Conservation (phyloP, 345 rosid species). For the Abelmoschus esculentus region DNA sequence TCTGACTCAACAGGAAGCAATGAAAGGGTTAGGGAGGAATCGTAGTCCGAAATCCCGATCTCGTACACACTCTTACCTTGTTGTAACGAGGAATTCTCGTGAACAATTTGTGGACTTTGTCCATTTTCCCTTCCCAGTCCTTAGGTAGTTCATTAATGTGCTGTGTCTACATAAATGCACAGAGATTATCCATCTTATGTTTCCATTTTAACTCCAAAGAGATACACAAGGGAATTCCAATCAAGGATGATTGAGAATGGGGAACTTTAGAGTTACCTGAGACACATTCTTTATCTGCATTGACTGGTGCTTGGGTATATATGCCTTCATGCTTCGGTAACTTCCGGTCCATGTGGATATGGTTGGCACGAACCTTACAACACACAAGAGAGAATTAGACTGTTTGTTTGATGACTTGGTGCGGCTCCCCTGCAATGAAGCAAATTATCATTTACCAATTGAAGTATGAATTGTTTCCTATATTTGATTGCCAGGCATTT, state of each 20-base stretch:
- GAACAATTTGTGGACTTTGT: slow-evolving; percentile 49
- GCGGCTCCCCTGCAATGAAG: slow-evolving; percentile 37
- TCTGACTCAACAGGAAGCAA: slow-evolving; percentile 24
- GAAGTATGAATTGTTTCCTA: slow-evolving; percentile 10
- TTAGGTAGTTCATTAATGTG: slow-evolving; percentile 51
- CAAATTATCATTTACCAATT: background rate
- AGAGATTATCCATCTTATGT: background rate
- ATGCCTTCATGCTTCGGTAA: slow-evolving; percentile 61
- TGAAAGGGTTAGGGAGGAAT: background rate
- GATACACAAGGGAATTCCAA: background rate
- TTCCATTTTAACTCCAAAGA: background rate
- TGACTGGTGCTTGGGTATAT: slow-evolving; percentile 69
- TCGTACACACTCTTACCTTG: slow-evolving; percentile 29
- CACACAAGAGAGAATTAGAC: slow-evolving; percentile 55
- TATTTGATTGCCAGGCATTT: background rate
- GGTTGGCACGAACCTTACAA: slow-evolving; percentile 65
- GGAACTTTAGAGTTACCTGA: slow-evolving; percentile 32
- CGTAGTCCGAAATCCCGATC: background rate
- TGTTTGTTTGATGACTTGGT: slow-evolving; percentile 33
- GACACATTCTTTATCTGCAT: slow-evolving; percentile 49
- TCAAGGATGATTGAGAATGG: background rate
- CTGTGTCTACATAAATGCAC: slow-evolving; percentile 37
- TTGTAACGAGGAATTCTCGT: slow-evolving; percentile 71
- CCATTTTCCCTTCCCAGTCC: slow-evolving; percentile 56
- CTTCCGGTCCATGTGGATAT: slow-evolving; percentile 81